These are phyloP conservation scores for Ramalina intermedia DNA, from an alignment of 495 filamentous ascomycete species.

Conservation along the genomic window DNA sequence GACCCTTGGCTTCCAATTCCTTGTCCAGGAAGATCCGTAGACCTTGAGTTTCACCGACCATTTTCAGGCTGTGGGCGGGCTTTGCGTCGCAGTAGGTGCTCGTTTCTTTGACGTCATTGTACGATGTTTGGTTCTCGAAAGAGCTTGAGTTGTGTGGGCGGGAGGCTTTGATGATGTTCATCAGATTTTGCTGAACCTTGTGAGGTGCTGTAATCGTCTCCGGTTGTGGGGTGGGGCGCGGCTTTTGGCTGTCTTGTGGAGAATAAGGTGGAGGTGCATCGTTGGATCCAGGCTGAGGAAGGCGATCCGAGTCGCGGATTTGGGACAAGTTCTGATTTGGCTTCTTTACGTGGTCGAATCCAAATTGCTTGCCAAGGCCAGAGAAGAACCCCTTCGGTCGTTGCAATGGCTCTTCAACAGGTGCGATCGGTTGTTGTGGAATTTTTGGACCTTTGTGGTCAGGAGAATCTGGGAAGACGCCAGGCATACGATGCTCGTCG, in stretches of 20 bases:
- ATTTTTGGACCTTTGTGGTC: conserved; percentile 15
- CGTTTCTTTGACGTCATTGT: conserved; percentile 65
- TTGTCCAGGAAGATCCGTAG: conserved; percentile 61
- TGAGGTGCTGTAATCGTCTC: conserved; percentile 32
- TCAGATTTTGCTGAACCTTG: conserved; percentile 42
- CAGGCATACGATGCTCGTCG: conserved; percentile 42
- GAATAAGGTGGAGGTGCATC: conserved; percentile 33
- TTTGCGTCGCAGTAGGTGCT: conserved; percentile 78
- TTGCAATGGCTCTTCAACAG: conserved; percentile 18
- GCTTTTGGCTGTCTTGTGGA: conserved; percentile 24
- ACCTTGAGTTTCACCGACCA: conserved; percentile 52
- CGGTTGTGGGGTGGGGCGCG: conserved; percentile 18
- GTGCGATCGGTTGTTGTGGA: conserved; percentile 15
- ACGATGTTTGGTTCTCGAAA: conserved; percentile 55
- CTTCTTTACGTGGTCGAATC: conserved; percentile 39
- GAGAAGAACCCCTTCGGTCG: conserved; percentile 44
- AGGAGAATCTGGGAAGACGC: conserved; percentile 50
- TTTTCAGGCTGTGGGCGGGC: conserved; percentile 64
- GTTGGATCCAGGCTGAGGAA: conserved; percentile 7
- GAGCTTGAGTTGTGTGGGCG: conserved; percentile 59
- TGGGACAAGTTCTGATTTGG: conserved; percentile 36
- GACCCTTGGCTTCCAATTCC: conserved; percentile 20
- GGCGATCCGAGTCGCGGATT: neutral
- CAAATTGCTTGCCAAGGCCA: conserved; percentile 46
- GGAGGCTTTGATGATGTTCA: conserved; percentile 69